Base-by-base conservation (phyloP, 805 yeast species). In the Pichia paraexigua region DNA sequence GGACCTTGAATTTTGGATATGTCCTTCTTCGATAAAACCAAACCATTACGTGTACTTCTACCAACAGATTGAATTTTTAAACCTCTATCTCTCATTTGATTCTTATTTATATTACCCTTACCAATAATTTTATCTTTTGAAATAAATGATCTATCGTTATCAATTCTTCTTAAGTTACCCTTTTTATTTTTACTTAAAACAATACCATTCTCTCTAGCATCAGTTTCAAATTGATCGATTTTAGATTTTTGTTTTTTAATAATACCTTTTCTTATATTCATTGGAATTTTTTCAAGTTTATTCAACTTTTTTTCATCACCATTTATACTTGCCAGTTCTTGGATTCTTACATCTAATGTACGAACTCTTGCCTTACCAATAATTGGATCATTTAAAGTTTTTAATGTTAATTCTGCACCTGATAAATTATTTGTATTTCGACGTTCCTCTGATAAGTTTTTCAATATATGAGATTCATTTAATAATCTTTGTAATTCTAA, bases 161-260 rank as follows among this genome's bases (percentile, higher is more conserved):
- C 53, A 56, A 79, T 62, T 50, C 71, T 72, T 60, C 94, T 73
- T 51, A 83, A 71, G 55, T 83, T 79, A 8, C 89, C 91, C 67
- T 82, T 83, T 59, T 74, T 75, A 27, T 76, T 81, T 60, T 78
- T 82, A 4, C 96, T 81, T 43, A 92, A 71, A n/a, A 94, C 77
- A 50, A 92, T 87, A 15, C 98, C 98, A 6, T 95, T 95, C 20
- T 92, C 92, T 55, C 73, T 77, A 9, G 99, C 97, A 47, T 87
- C 90, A 48, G 75, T 71, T 64, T 87, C 95, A 61, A 74, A 79
- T 59, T 77, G 77, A 24, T 70, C 63, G 20, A 80, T 77, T 56
- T 80, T 77, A 21, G 69, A 64, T 37, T 76, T 67, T 45, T 83
- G 77, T 44, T 82, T 75, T 37, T 73, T 69, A 25, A 87, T 71